Conservation (phyloP, 2,329 filamentous ascomycete species). For the Davidsoniella eucalypti region DNA sequence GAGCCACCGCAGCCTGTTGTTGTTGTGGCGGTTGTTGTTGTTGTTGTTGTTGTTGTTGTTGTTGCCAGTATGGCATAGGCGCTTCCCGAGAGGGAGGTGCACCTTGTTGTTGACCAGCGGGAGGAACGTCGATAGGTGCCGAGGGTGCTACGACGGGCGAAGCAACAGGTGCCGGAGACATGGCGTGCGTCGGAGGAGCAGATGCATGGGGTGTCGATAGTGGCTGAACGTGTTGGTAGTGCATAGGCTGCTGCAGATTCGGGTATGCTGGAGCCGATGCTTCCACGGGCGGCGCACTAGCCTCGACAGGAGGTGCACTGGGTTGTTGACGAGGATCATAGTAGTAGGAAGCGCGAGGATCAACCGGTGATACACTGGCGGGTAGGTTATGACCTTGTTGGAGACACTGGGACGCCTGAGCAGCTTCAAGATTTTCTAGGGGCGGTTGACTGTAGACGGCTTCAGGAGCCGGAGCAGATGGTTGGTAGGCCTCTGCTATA, state of each 20-base stretch:
- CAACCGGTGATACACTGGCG: slow-evolving; percentile 20
- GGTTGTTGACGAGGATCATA: slow-evolving; percentile 25
- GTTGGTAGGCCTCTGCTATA: slow-evolving; percentile 1
- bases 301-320: slow-evolving; percentile 11
- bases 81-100: slow-evolving; percentile 14
- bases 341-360: slow-evolving; percentile 43
- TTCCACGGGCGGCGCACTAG: slow-evolving; percentile 24
- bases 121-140: slow-evolving; percentile 7
- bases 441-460: slow-evolving; percentile 21
- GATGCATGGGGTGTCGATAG: not conserved
- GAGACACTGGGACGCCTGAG: not conserved
- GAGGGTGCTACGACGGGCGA: slow-evolving; percentile 2
- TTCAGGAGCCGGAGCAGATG: slow-evolving; percentile 13
- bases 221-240: slow-evolving; percentile 17
- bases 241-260: slow-evolving; percentile 25
- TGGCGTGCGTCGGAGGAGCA: not conserved
- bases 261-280: slow-evolving; percentile 34
- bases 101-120: slow-evolving; percentile 16
- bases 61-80: slow-evolving; percentile 8
- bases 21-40: slow-evolving; percentile 10
- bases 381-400: slow-evolving; percentile 13
- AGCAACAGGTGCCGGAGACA: slow-evolving; percentile 6
- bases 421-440: slow-evolving; percentile 16
- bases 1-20: not conserved
- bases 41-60: slow-evolving; percentile 16